phyloP scores from a whole-genome alignment of 2,329 filamentous ascomycete genomes.

The Diaporthe longicolla region DNA sequence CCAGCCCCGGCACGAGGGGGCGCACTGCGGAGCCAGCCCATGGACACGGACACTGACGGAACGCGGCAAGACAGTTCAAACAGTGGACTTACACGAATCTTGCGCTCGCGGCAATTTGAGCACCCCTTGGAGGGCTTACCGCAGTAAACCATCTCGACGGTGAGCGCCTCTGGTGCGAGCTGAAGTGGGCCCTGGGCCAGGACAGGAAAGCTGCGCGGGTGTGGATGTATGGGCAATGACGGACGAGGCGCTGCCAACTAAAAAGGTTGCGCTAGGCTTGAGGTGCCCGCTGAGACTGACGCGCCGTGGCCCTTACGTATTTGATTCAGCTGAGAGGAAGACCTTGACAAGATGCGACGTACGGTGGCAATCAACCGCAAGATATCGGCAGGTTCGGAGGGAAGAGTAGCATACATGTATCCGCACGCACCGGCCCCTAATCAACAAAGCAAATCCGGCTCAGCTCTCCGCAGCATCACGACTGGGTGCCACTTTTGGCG shows the following conservation, averaged over 20 bases:
- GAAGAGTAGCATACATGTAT: conserved; percentile 26
- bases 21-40: conserved; percentile 6
- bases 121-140: conserved; percentile 71
- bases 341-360: conserved; percentile 17
- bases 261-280: not conserved
- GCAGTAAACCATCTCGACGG: conserved; percentile 67
- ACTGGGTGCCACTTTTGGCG: conserved; percentile 24
- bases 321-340: conserved; percentile 4
- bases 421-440: not conserved
- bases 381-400: conserved; percentile 23
- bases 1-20: not conserved
- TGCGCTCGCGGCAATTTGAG: conserved; percentile 68
- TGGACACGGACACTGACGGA: too few species aligned
- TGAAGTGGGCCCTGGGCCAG: conserved; percentile 22
- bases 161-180: conserved; percentile 18
- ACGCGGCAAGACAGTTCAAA: conserved; percentile 15
- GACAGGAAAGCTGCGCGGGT: conserved; percentile 31
- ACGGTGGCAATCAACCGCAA: not conserved
- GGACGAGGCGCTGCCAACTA: conserved; percentile 3
- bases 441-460: conserved; percentile 14
- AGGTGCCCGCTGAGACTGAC: conserved; percentile 15
- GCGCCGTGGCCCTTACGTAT: conserved; percentile 16
- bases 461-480: conserved; percentile 20
- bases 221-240: conserved; percentile 7
- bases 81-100: conserved; percentile 64